Percentiles rank a stretch among this genome's conserved stretches.
These are phyloP conservation scores for Antarctomyces pellizariae DNA, from an alignment of 495 filamentous ascomycete species.

Conservation along the genomic window DNA sequence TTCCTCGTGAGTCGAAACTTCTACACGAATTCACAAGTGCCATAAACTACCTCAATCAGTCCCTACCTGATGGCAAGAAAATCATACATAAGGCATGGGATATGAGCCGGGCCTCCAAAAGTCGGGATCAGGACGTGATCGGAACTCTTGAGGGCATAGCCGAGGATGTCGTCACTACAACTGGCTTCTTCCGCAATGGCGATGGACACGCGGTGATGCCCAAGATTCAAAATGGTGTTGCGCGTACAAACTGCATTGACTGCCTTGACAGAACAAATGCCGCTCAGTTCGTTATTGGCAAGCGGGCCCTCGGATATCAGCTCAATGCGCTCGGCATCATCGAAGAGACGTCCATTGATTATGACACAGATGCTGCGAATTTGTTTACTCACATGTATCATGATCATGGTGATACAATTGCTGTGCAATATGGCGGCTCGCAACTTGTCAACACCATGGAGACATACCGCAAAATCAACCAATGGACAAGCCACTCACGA, in stretches of 20 bases:
- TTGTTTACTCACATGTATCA: conserved; percentile 95
- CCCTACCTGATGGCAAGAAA: conserved; percentile 59
- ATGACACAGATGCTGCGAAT: conserved; percentile 88
- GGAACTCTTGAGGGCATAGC: conserved; percentile 72
- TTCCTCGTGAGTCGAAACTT: conserved; percentile 79
- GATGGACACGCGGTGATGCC: conserved; percentile 35
- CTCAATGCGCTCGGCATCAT: conserved; percentile 83
- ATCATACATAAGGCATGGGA: conserved; percentile 91
- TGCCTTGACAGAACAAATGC: conserved; percentile 93
- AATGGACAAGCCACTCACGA: conserved; percentile 90
- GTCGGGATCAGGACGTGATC: conserved; percentile 90
- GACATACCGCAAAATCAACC: conserved; percentile 94
- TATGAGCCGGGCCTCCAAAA: conserved; percentile 89
- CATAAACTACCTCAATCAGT: conserved; percentile 85
- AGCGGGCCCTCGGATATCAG: conserved; percentile 76
- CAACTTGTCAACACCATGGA: conserved; percentile 98
- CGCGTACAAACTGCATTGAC: conserved; percentile 92
- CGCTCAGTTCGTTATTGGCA: conserved; percentile 95
- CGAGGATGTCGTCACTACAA: conserved; percentile 59
- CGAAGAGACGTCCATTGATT: conserved; percentile 53
- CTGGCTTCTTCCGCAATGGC: conserved; percentile 89
- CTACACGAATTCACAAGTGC: conserved; percentile 72
- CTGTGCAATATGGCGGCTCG: conserved; percentile 91
- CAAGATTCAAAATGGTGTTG: conserved; percentile 74
- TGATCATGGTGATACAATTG: conserved; percentile 91